A percentile compares a stretch with the other conserved stretches of the same genome.
Conservation (phyloP, 768 basidiomycete species). For the Xanthoconium purpureum region DNA sequence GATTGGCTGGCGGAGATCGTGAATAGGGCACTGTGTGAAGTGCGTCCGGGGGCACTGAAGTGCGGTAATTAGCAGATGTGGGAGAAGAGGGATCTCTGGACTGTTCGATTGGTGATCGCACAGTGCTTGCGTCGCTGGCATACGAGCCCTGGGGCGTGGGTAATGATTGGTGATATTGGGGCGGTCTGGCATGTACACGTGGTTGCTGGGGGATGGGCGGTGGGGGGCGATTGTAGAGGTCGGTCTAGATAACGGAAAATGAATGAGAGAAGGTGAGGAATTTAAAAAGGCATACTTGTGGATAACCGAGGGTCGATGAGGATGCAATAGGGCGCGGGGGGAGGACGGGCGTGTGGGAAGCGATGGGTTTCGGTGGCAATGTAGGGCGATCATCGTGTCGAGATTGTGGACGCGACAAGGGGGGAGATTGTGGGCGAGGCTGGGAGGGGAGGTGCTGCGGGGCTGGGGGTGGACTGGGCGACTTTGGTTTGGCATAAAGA, state of each 20-base stretch:
- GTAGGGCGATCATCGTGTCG: conserved; percentile 34
- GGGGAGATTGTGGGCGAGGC: neutral
- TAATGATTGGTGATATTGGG: conserved; percentile 28
- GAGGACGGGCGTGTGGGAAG: conserved; percentile 8
- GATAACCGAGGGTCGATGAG: conserved; percentile 4
- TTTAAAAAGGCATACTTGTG: conserved; percentile 21
- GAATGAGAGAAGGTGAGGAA: neutral
- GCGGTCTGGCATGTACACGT: conserved; percentile 20
- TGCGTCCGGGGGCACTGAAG: conserved; percentile 27
- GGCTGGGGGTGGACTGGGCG: conserved; percentile 23
- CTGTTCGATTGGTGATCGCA: conserved; percentile 18
- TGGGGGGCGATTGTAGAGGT: conserved; percentile 35
- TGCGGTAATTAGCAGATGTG: conserved; percentile 28
- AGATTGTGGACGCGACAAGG: conserved; percentile 20
- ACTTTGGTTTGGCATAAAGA: conserved; percentile 79
- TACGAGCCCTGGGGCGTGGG: conserved; percentile 16
- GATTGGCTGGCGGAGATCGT: conserved; percentile 28
- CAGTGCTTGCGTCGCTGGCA: conserved; percentile 17
- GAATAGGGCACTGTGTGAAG: conserved; percentile 25
- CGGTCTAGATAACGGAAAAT: conserved; percentile 16
- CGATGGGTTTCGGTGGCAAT: conserved; percentile 38
- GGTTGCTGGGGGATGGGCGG: conserved; percentile 32
- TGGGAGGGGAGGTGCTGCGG: conserved; percentile 17
- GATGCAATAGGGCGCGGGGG: conserved; percentile 19
- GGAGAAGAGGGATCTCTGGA: conserved; percentile 20